Percentiles rank a stretch among this genome's conserved stretches.
Conservation (phyloP, 345 rosid genomes). For the Citrus maxima region DNA sequence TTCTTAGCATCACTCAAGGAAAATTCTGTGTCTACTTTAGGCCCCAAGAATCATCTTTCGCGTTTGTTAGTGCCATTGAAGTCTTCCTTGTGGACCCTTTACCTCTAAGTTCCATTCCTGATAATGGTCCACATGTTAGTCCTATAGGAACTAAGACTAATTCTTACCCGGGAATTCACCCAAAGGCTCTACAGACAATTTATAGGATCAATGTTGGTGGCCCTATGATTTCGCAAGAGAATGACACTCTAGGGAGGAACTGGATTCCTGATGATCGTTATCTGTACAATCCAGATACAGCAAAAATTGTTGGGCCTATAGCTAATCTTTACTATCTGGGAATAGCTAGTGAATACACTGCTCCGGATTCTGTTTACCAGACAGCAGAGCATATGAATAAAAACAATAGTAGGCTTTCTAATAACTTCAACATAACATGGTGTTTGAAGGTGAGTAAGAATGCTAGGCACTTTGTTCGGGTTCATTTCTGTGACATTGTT, state of each 20-base stretch:
- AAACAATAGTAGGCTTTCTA: too few species aligned
- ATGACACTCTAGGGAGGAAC: slow-evolving; percentile 39
- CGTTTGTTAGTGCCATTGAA: slow-evolving; percentile 69
- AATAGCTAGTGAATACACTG: slow-evolving; percentile 18
- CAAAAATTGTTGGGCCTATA: accelerated
- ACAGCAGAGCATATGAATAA: slow-evolving; percentile 33
- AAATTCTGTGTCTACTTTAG: slow-evolving; percentile 28
- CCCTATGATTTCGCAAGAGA: slow-evolving; percentile 8
- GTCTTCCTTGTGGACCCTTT: slow-evolving; percentile 33
- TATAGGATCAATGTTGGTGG: slow-evolving; percentile 57
- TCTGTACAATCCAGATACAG: slow-evolving; percentile 14
- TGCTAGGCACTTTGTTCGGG: slow-evolving; percentile 40
- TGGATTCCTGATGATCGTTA: slow-evolving; percentile 43
- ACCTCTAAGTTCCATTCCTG: slow-evolving; percentile 25
- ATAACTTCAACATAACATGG: slow-evolving; percentile 47
- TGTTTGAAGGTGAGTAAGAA: slow-evolving; percentile 34
- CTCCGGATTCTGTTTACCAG: slow-evolving; percentile 43
- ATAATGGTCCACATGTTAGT: slow-evolving; percentile 1
- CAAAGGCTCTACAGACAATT: slow-evolving; percentile 25
- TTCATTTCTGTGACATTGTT: slow-evolving; percentile 56
- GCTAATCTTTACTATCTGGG: not conserved
- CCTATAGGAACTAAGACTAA: not conserved
- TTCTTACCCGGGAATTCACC: slow-evolving; percentile 17
- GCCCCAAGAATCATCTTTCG: slow-evolving; percentile 39
- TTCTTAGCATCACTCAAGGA: slow-evolving; percentile 22